Evolutionary conservation across 1,284 basidiomycete genomes (phyloP), one percentile per base, ranked within the genome.

Genomic region (Ganoderma lingzhi): DNA sequence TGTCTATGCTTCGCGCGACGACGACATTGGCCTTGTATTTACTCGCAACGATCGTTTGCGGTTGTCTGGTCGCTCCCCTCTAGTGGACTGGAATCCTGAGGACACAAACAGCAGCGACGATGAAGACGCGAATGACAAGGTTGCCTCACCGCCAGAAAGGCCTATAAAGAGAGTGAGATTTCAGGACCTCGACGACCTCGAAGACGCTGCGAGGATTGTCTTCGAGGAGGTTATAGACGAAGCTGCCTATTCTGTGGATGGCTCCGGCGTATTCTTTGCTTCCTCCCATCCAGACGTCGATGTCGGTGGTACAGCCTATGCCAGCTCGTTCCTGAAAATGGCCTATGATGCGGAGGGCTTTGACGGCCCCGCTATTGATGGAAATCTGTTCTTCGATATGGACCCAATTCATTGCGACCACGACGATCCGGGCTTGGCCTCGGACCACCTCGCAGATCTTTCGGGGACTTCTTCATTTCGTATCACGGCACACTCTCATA

Each of bases 381-480:
- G 75, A 45, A 69, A 78, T 45, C 60, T 77, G 0, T 74, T 78
- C 45, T 67, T 67, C 28, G 78, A 79, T 66, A 66, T 79, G 41
- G 72, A 78, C 44, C 74, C 73, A n/a, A 55, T 78, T 6, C 71
- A 77, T 55, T 67, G 64, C 45, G 35, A 66, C 48, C 66, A 48
- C 41, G 32, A 64, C 65, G 41, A 15, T 41, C 41, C 39, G 39
- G 37, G 28, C 39, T 17, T 42, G 23, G 5, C 2, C 37, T n/a
- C 10, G 35, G n/a, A n/a, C 35, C 32, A 9, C 32, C 19, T 35
- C 35, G 15, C 55, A 12, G 9, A 37, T 15, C 17, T 37, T n/a
- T 8, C 35, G 23, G 56, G 6, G 6, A 19, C 19, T 12, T 39
- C 35, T 19, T 19, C 35, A 39, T 59, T 59, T n/a, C 56, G 35